Evolutionary conservation across 192 early-diverging fungal species (phyloP), one percentile per base, ranked within the genome.

Genomic region (Backusella tuberculispora): DNA sequence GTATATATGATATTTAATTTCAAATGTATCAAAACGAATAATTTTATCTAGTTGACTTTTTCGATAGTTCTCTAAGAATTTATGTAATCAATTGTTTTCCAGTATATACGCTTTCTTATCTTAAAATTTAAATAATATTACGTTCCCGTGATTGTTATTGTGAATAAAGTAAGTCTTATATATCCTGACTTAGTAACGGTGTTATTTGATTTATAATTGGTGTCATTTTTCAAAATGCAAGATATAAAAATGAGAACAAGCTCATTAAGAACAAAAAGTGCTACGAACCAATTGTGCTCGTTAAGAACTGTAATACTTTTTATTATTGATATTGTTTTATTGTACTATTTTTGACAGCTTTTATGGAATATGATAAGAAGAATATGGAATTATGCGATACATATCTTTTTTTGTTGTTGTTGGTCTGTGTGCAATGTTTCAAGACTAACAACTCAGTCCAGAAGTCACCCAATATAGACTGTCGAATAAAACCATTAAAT

Each of bases 361-460:
- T 56, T 24, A 21, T 56, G 9, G 19, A 56, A 56, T 3, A n/a
- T n/a, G n/a, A n/a, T n/a, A n/a, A n/a, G n/a, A n/a, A n/a, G n/a
- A n/a, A n/a, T n/a, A n/a, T n/a, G n/a, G n/a, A n/a, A n/a, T n/a
- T n/a, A n/a, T n/a, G n/a, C n/a, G 50, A 10, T 24, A 56, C 6
- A 56, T 45, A 45, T 8, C 8, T 45, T 21, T 8, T 19, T 56
- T 56, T n/a, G n/a, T n/a, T 50, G 17, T 50, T 21, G 48, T 50
- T 50, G 48, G 48, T 50, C 48, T 50, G 48, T 50, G 48, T 50
- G 6, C 19, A 50, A 17, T 50, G 48, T 50, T 50, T 50, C 48
- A 50, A n/a, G 48, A 50, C 6, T 8, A 1, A 21, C 8, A 56
- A 56, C 50, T 56, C 50, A 56, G 50, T 56, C 24, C 19, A 56